Base-by-base conservation (phyloP, 139 green algal genomes). In the Chlorella sp. region DNA sequence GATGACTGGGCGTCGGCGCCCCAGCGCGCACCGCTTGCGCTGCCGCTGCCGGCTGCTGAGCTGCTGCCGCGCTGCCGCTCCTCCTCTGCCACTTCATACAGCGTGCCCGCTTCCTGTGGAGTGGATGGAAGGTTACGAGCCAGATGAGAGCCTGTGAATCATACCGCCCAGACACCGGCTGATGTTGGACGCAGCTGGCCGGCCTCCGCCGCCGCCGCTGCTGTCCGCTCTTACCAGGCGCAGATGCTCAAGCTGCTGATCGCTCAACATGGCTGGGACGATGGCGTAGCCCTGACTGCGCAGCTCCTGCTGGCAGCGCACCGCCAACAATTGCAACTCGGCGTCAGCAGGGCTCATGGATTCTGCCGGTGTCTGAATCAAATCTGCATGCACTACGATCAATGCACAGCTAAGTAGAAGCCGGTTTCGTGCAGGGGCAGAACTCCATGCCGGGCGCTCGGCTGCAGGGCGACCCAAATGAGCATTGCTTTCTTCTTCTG, bases 21-120 rank as follows among this genome's bases (percentile, higher is more conserved):
- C 79, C 79, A 84, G 62, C 62, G 18, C 0, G 26, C 26, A 32
- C n/a, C 32, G 26, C 23, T 30, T 9, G 4, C 39, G 72, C 34
- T 9, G 72, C 32, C 17, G n/a, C 23, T 51, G 74, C 32, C 25
- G 39, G 23, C 41, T 28, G 63, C 63, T 12, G 36, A 21, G 11
- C 13, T 63, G 26, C 18, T 25, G 16, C n/a, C 38, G 12, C 21
- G 39, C 11, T 36, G 20, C 16, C 67, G 41, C 17, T 26, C 78
- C 78, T 84, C 78, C 38, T 51, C 26, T n/a, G 78, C 78, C 41
- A 84, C 17, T 30, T 84, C 78, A 39, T 55, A 76, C 64, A 84
- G 30, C 25, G 64, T 84, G 63, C 67, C 64, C 26, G 63, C 64
- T 17, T 84, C 78, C 74, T 80, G 74, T 30, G 51, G 11, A 25